Evolutionary conservation across 257 asterid species (phyloP).

Genomic region (Plantago elongata): DNA sequence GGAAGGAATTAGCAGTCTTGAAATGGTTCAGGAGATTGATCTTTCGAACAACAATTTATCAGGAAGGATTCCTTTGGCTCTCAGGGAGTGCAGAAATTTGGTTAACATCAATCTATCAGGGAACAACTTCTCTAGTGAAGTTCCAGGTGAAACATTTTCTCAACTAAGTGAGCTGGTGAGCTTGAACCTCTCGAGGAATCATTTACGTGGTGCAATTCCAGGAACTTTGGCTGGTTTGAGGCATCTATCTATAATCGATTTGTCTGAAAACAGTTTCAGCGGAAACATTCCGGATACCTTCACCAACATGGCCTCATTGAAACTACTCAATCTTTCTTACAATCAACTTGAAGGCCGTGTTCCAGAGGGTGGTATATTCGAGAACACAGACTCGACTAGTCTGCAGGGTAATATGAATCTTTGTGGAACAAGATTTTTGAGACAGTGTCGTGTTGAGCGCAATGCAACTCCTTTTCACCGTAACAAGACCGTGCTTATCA

Average conservation of each 20-base stretch:
- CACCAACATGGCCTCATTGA: slow-evolving; percentile 39
- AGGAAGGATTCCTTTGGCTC: slow-evolving; percentile 44
- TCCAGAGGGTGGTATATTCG: slow-evolving; percentile 48
- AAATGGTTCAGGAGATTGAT: slow-evolving; percentile 74
- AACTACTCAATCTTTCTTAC: slow-evolving; percentile 63
- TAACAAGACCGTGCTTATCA: slow-evolving; percentile 24
- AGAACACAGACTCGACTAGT: slow-evolving; percentile 19
- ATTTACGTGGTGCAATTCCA: slow-evolving; percentile 53
- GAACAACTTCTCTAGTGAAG: slow-evolving; percentile 48
- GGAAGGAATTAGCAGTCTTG: slow-evolving; percentile 46
- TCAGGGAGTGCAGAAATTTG: slow-evolving; percentile 56
- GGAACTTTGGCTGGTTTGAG: slow-evolving; percentile 29
- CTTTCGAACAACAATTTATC: slow-evolving; percentile 58
- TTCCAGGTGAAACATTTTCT: slow-evolving; percentile 36
- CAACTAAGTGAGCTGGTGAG: slow-evolving; percentile 36
- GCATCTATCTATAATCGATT: slow-evolving; percentile 45
- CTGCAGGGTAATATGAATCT: slow-evolving; percentile 59
- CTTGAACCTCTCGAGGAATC: slow-evolving; percentile 63
- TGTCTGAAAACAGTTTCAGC: slow-evolving; percentile 59
- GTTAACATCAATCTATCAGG: slow-evolving; percentile 54
- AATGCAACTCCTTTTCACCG: slow-evolving; percentile 11
- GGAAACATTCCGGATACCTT: slow-evolving; percentile 58
- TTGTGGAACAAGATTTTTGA: slow-evolving; percentile 42
- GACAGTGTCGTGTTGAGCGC: slow-evolving; percentile 25
- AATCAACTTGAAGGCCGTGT: slow-evolving; percentile 63